A percentile compares a stretch with the other conserved stretches of the same genome.
Evolutionary conservation across 768 basidiomycete genomes (phyloP).

Genomic region (Crucibulum laeve): DNA sequence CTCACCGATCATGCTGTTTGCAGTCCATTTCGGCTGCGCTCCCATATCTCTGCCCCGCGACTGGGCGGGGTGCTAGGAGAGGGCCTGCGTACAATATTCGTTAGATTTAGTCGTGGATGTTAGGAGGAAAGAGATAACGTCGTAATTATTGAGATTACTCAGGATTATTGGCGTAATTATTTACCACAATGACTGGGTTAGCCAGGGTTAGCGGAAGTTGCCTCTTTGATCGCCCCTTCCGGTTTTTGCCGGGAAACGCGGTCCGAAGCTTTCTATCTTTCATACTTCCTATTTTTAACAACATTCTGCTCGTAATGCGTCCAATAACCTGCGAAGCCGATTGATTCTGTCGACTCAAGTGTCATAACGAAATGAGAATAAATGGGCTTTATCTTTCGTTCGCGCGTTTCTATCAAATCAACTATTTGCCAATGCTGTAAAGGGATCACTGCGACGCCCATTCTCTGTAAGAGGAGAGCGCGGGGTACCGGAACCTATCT

Average conservation of each 20-base stretch:
- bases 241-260: constrained; percentile 15
- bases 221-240: constrained; percentile 6
- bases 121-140: background rate
- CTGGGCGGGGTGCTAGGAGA: constrained; percentile 42
- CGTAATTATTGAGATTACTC: background rate
- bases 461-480: too few relatives aligned
- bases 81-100: constrained; percentile 13
- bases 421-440: too few relatives aligned
- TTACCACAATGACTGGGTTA: constrained; percentile 1
- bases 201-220: constrained; percentile 1
- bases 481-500: background rate
- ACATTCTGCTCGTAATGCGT: too few relatives aligned
- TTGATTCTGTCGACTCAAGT: too few relatives aligned
- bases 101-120: constrained; percentile 9
- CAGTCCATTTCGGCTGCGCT: constrained; percentile 60
- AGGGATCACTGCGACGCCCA: background rate
- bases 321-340: too few relatives aligned
- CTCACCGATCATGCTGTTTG: constrained; percentile 81
- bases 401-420: too few relatives aligned
- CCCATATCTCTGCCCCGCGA: constrained; percentile 68
- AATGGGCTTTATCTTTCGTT: too few relatives aligned
- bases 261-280: background rate
- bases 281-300: background rate
- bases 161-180: constrained; percentile 4
- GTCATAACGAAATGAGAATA: too few relatives aligned